These are phyloP conservation scores for Hypoxylon lenormandii DNA, from an alignment of 495 filamentous ascomycete species.

Conservation along the genomic window DNA sequence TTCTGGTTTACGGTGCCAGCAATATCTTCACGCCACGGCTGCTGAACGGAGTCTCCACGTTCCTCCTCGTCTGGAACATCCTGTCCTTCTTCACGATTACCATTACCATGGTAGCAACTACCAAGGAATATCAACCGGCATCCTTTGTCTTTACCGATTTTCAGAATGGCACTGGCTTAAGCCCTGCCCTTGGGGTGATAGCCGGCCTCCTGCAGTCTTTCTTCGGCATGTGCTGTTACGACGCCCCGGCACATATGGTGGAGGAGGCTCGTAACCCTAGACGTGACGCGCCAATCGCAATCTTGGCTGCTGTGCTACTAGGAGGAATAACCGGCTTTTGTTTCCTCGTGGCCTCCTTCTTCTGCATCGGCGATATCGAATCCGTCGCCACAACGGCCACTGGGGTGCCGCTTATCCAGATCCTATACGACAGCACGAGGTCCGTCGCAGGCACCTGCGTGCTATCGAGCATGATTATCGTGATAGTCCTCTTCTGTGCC, in stretches of 20 bases:
- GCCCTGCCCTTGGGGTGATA: not conserved
- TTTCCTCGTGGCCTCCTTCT: not conserved
- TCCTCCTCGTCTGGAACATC: slow-evolving; percentile 2
- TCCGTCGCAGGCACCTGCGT: not conserved
- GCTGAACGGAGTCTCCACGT: not conserved
- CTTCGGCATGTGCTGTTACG: slow-evolving; percentile 1
- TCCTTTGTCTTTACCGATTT: not conserved
- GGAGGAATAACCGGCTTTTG: not conserved
- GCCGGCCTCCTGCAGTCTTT: not conserved
- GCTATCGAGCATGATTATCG: not conserved
- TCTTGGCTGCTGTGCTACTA: not conserved
- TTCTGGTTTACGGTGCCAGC: not conserved
- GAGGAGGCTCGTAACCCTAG: not conserved
- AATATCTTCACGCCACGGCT: not conserved
- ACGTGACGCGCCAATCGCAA: not conserved
- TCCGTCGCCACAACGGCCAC: not conserved
- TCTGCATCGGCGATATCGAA: not conserved
- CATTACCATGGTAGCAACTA: not conserved
- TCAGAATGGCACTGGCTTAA: not conserved
- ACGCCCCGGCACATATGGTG: not conserved
- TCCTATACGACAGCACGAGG: not conserved
- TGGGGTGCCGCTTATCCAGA: not conserved
- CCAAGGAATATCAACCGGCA: not conserved
- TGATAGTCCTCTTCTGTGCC: not conserved
- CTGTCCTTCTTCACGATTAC: not conserved